Base-by-base conservation (phyloP, 2,329 filamentous ascomycete species). In the Fusarium foetens region DNA sequence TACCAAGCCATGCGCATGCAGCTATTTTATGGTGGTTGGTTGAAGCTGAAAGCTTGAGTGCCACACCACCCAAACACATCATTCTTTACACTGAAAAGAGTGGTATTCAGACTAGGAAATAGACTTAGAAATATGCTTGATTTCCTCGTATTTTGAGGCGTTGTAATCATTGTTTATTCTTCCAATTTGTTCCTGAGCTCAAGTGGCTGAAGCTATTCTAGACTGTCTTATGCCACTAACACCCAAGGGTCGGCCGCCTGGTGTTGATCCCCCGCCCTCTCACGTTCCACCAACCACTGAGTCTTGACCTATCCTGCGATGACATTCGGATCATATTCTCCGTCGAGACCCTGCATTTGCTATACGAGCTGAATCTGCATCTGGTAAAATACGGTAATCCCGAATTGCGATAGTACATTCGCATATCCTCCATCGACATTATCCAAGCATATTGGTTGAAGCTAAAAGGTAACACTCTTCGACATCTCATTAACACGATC, bases 401-500 rank as follows among this genome's bases (percentile, higher is more conserved):
- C 31, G 14, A 25, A 45, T 46, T 25, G 29, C 33, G 35, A 58
- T 33, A 45, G 13, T 49, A 17, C 16, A n/a, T 21, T 23, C 19
- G 11, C 25, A 38, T 25, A 31, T 35, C 48, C 21, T 25, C 31
- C 48, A 25, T 51, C 29, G 29, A 35, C 19, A 51, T 19, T 2
- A 35, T 19, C 48, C n/a, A 51, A 51, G n/a, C 29, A 51, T 25
- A 23, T 35, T 35, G 4, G 31, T 51, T 35, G 16, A 25, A 21
- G n/a, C n/a, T 39, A 33, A 25, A 81, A 80, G 1, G 67, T 79
- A 11, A 80, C 75, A 63, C 78, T 74, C 25, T 80, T 75, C 1
- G 77, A 77, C 9, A 68, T 58, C 42, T 75, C 73, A 48, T 74
- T 74, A 1, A 81, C 75, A 36, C 51, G 61, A 61, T 71, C 66